Evolutionary conservation across 2,329 filamentous ascomycete genomes (phyloP), one percentile per base, ranked within the genome.

Genomic region (Elsinoe perseae): DNA sequence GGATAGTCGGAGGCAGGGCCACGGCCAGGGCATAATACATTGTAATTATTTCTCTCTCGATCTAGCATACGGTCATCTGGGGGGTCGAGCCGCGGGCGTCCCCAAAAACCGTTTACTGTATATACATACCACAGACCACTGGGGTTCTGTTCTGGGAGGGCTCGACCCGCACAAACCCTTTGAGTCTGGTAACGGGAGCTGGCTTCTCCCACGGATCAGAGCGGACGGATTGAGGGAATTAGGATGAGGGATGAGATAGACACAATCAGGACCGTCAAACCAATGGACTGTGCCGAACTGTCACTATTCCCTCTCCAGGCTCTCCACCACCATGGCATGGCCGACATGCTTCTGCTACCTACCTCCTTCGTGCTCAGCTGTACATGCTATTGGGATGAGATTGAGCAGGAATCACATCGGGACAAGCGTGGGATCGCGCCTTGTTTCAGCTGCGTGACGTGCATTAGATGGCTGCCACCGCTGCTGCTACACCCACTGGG

Each of bases 31-130:
- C 44, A 50, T 32, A 50, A 28, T 32, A 25, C 25, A 18, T 50
- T 50, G 23, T 50, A 50, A 50, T 50, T 30, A 27, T 27, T 18
- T 18, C 27, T 18, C 27, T 21, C 16, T 50, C 27, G 14, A 16
- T 50, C 44, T 50, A 50, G 25, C 44, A 18, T 50, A 50, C 44
- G 44, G 44, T 30, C 44, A 32, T 16, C 14, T 50, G 7, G 28
- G 25, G 25, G 2, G 14, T 14, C 23, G 21, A 30, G 12, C 27
- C 21, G 44, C 44, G 44, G 44, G 44, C 25, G 44, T 30, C 25
- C 25, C 44, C 25, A n/a, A 50, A 32, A 50, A 50, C 44, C 44
- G 44, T 50, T 44, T 50, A 50, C 27, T 50, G 44, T 50, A 32
- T 27, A 50, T 50, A 50, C 44, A 32, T 32, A 50, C 27, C 23